A percentile compares a stretch with the other conserved stretches of the same genome.
Evolutionary conservation across 495 filamentous ascomycete genomes (phyloP).

Genomic region (Hypoxylon fragiforme): DNA sequence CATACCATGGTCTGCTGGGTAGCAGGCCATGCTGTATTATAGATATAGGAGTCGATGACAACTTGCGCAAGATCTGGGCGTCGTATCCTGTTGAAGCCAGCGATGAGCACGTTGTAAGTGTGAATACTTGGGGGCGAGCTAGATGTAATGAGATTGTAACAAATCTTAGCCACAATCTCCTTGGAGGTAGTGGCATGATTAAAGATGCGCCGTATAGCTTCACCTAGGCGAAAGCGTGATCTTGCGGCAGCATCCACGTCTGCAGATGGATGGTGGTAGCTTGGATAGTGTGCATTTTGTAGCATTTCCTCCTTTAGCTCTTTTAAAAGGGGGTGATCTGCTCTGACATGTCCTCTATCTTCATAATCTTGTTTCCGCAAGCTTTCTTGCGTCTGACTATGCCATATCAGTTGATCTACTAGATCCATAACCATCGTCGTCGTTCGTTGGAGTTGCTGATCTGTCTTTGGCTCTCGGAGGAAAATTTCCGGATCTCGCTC

Average conservation of each 20-base stretch:
- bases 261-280: slow-evolving; percentile 34
- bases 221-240: slow-evolving; percentile 36
- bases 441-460: slow-evolving; percentile 27
- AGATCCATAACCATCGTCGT: slow-evolving; percentile 31
- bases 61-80: slow-evolving; percentile 54
- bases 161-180: slow-evolving; percentile 59
- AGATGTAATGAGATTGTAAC: slow-evolving; percentile 66
- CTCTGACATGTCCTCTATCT: not conserved
- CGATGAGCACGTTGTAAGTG: slow-evolving; percentile 70
- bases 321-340: not conserved
- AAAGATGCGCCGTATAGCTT: slow-evolving; percentile 41
- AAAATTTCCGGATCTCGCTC: slow-evolving; percentile 14
- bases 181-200: slow-evolving; percentile 22
- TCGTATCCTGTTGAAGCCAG: slow-evolving; percentile 56
- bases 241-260: slow-evolving; percentile 14
- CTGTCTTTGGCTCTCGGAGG: slow-evolving; percentile 32
- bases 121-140: slow-evolving; percentile 58
- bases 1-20: slow-evolving; percentile 58
- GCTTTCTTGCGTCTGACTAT: not conserved
- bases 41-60: slow-evolving; percentile 58
- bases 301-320: slow-evolving; percentile 19
- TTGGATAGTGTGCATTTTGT: slow-evolving; percentile 36
- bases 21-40: slow-evolving; percentile 50
- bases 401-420: slow-evolving; percentile 33
- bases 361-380: slow-evolving; percentile 5